Evolutionary conservation across 805 yeast species (phyloP), one percentile per base, ranked within the genome.

Genomic region (Spathaspora gorwiae): DNA sequence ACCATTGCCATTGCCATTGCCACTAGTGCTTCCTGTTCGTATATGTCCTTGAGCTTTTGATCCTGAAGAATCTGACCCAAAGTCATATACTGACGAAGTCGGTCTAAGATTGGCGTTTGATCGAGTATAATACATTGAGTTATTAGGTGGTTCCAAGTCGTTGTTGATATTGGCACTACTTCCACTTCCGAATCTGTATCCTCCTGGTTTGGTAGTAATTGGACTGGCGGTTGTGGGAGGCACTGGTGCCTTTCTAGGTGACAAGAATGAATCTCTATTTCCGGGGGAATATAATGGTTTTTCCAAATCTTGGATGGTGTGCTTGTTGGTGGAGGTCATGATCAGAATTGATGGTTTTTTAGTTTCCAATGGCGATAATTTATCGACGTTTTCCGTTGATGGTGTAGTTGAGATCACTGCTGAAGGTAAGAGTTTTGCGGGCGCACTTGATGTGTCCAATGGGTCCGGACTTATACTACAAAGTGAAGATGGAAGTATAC

Each of bases 191-290:
- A 62, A 73, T 55, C 55, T 65, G 54, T 38, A 75, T 39, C 9
- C 9, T 3, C 32, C 32, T 29, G 32, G 32, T 29, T 33, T 40
- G 24, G 54, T 50, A 45, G 59, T 58, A 43, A 61, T 39, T 2
- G 70, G 66, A 36, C 45, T 42, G 1, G 40, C 32, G 29, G 63
- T 64, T 1, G 72, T 54, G 2, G 90, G 90, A 0, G 89, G 89
- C 43, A 75, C 75, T 1, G 90, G 90, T 0, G 89, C 87, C 54
- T 71, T 81, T 62, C 89, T 72, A n/a, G 88, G 32, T 5, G 32
- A 29, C 5, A 29, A 29, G 32, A 29, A 29, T 3, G 32, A 29
- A 29, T 29, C 32, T 9, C 32, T 9, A 29, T 29, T 29, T 29
- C 32, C 32, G 9, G 32, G 32, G 32, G 32, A 29, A 29, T 9